A percentile compares a stretch with the other conserved stretches of the same genome.
These are phyloP conservation scores for Geosmithia putterillii DNA, from an alignment of 2,329 filamentous ascomycete genomes.

Conservation along the genomic window DNA sequence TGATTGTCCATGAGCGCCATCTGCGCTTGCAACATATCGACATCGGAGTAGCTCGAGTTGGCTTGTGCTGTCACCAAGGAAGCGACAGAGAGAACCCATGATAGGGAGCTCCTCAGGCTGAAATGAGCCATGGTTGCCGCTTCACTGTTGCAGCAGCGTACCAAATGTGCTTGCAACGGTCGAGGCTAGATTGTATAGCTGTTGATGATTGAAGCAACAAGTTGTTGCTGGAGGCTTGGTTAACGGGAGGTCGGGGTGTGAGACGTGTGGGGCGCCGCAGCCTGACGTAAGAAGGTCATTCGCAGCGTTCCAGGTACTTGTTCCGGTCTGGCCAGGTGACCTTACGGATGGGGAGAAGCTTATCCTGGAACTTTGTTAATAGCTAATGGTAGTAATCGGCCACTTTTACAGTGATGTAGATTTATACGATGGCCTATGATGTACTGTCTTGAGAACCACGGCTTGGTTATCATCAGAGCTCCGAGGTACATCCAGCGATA, in stretches of 20 bases:
- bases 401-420: neutral
- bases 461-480: neutral
- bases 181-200: neutral
- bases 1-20: slow-evolving; percentile 61
- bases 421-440: neutral
- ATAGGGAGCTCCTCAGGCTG: slow-evolving; percentile 22
- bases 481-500: neutral
- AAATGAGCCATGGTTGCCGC: slow-evolving; percentile 25
- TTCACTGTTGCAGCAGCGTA: neutral
- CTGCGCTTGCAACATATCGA: slow-evolving; percentile 50
- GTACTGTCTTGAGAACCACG: neutral
- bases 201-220: neutral
- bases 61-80: slow-evolving; percentile 23
- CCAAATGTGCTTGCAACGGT: neutral
- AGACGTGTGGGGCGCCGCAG: neutral
- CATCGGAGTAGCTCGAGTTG: slow-evolving; percentile 47
- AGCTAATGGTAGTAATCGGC: neutral
- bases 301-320: neutral
- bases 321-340: neutral
- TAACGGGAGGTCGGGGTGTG: neutral
- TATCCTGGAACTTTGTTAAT: neutral
- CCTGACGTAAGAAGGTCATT: neutral
- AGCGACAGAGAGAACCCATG: slow-evolving; percentile 24
- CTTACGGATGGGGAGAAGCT: neutral
- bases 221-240: neutral